phyloP scores from a whole-genome alignment of 225 moss, liverwort and hornwort genomes.

The Neckera pumila region DNA sequence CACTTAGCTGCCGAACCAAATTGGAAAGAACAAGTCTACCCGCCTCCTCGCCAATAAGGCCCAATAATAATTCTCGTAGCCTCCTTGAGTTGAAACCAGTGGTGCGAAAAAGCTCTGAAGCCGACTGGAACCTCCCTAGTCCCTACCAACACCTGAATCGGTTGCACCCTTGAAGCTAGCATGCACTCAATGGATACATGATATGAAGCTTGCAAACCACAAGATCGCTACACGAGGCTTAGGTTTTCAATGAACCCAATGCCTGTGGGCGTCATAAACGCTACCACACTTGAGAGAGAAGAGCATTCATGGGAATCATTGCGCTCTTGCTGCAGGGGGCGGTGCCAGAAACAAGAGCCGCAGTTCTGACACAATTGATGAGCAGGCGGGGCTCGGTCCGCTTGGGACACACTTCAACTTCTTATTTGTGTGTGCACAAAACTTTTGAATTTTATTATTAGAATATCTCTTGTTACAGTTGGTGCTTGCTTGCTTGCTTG shows the following conservation, averaged over 20 bases:
- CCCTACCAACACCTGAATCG: not conserved
- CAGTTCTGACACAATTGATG: not conserved
- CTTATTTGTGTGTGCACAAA: not conserved
- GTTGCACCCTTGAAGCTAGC: not conserved
- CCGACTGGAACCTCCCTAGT: not conserved
- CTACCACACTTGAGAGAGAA: constrained; percentile 2
- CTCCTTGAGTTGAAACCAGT: not conserved
- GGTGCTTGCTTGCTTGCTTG: too few relatives aligned
- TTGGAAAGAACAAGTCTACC: not conserved
- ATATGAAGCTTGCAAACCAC: not conserved
- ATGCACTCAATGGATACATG: not conserved
- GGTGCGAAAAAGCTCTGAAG: not conserved
- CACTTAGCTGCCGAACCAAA: not conserved
- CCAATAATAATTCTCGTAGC: not conserved
- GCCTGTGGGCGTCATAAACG: constrained; percentile 4
- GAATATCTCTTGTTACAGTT: not conserved
- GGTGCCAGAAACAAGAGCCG: not conserved
- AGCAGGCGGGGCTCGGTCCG: not conserved
- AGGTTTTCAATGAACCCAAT: not conserved
- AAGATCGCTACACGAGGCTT: not conserved
- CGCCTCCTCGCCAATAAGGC: not conserved
- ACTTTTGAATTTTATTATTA: not conserved
- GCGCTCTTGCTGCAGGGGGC: not conserved
- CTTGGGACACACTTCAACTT: not conserved
- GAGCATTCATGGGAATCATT: constrained; percentile 11